These are phyloP conservation scores for Coccomyxa subellipsoidea DNA, from an alignment of 163 green algal species.

Conservation along the genomic window DNA sequence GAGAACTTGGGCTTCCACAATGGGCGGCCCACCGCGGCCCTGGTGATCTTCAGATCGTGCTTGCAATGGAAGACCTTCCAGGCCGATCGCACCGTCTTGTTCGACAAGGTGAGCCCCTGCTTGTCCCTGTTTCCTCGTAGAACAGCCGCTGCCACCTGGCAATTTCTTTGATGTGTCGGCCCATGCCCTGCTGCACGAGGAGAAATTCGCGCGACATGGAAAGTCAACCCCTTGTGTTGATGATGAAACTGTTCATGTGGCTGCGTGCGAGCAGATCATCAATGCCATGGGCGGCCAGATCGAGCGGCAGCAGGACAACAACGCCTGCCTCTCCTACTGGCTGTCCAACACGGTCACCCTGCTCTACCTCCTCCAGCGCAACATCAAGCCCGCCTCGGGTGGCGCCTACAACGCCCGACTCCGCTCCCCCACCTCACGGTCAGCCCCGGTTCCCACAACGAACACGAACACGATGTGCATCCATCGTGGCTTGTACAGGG, in stretches of 20 bases:
- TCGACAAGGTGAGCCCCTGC: constrained; percentile 55
- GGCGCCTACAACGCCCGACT: constrained; percentile 51
- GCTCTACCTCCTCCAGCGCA: constrained; percentile 93
- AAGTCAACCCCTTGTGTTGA: neutral
- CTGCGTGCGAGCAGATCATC: constrained; percentile 60
- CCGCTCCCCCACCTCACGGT: constrained; percentile 19
- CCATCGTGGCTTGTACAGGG: no score
- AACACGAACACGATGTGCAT: no score
- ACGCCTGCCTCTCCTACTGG: constrained; percentile 85
- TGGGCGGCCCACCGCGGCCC: constrained; percentile 70
- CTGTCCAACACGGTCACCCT: constrained; percentile 96
- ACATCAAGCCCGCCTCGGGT: constrained; percentile 86
- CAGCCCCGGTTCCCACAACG: neutral
- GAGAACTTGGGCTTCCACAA: constrained; percentile 74
- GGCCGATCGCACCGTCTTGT: constrained; percentile 83
- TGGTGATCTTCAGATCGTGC: constrained; percentile 87
- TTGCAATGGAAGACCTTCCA: constrained; percentile 90
- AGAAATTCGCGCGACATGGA: no score
- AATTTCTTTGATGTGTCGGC: neutral
- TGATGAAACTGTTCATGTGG: neutral
- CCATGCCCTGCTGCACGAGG: no score
- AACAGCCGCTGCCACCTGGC: neutral
- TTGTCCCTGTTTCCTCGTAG: neutral
- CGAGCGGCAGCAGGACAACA: constrained; percentile 85
- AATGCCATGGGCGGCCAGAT: constrained; percentile 65